Percentiles rank a stretch among this genome's conserved stretches.
These are phyloP conservation scores for Hyphopichia burtonii DNA, from an alignment of 1,139 yeast species.

Conservation along the genomic window DNA sequence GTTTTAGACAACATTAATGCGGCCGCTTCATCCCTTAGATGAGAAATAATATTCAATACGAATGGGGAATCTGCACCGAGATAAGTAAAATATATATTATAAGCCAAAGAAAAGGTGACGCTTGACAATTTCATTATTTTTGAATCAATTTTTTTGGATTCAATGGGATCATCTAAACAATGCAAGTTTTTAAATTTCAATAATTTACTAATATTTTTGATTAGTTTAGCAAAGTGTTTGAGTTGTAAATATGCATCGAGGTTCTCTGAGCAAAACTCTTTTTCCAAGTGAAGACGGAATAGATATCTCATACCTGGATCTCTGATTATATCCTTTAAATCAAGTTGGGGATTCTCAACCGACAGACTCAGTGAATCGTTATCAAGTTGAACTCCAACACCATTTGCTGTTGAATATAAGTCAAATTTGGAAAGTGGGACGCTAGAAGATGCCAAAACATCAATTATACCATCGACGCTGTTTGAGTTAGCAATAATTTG, in stretches of 20 bases:
- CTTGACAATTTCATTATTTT: constrained; percentile 45
- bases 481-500: background rate
- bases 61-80: constrained; percentile 70
- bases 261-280: constrained; percentile 72
- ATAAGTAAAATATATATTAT: constrained; percentile 64
- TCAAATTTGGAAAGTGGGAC: background rate
- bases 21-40: constrained; percentile 49
- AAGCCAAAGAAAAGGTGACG: constrained; percentile 56
- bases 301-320: constrained; percentile 81
- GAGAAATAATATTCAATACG: constrained; percentile 68
- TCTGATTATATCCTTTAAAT: constrained; percentile 44
- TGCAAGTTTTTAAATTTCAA: constrained; percentile 16
- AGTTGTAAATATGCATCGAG: constrained; percentile 67
- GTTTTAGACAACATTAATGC: constrained; percentile 32
- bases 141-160: constrained; percentile 12
- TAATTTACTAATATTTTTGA: constrained; percentile 15
- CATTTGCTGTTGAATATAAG: background rate
- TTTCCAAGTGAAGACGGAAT: constrained; percentile 62
- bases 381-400: background rate
- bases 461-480: background rate
- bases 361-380: background rate
- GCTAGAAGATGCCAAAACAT: background rate
- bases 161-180: constrained; percentile 5
- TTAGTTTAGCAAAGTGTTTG: constrained; percentile 33
- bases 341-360: background rate